Conservation (phyloP, 2,329 filamentous ascomycete species). For the Coniella lustricola region DNA sequence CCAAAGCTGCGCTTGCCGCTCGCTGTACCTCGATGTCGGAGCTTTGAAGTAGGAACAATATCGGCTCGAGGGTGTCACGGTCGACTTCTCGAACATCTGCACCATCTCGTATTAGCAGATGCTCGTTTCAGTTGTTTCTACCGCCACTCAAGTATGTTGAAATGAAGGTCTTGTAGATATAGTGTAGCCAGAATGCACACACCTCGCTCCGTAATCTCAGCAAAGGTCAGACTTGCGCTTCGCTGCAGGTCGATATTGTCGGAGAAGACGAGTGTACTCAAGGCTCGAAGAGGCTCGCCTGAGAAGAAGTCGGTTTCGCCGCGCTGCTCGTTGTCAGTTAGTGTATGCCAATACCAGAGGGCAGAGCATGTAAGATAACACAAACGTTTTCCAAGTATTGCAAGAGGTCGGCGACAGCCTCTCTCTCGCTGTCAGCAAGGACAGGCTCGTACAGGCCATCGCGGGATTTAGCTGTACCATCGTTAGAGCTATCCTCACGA, state of each 20-base stretch:
- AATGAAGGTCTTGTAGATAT: too few species aligned
- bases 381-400: slow-evolving; percentile 94
- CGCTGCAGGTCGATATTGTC: slow-evolving; percentile 97
- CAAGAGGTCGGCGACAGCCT: slow-evolving; percentile 90
- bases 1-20: slow-evolving; percentile 89
- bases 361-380: slow-evolving; percentile 14
- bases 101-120: slow-evolving; percentile 10
- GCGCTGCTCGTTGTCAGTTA: slow-evolving; percentile 52
- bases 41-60: slow-evolving; percentile 89
- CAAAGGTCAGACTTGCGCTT: slow-evolving; percentile 96
- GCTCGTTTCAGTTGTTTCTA: too few species aligned
- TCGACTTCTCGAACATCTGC: slow-evolving; percentile 95
- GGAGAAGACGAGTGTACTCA: slow-evolving; percentile 95
- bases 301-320: slow-evolving; percentile 98
- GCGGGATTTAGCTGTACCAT: slow-evolving; percentile 58
- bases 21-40: slow-evolving; percentile 95
- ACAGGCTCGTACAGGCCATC: slow-evolving; percentile 81
- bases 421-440: slow-evolving; percentile 89
- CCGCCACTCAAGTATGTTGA: too few species aligned
- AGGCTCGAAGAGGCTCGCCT: slow-evolving; percentile 84
- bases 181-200: too few species aligned
- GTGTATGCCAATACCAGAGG: not conserved
- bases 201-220: slow-evolving; percentile 98
- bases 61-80: slow-evolving; percentile 88
- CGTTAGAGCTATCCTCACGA: slow-evolving; percentile 2